A percentile compares a stretch with the other conserved stretches of the same genome.
Conservation (phyloP, 768 basidiomycete species). For the Rhodotorula taiwanensis region DNA sequence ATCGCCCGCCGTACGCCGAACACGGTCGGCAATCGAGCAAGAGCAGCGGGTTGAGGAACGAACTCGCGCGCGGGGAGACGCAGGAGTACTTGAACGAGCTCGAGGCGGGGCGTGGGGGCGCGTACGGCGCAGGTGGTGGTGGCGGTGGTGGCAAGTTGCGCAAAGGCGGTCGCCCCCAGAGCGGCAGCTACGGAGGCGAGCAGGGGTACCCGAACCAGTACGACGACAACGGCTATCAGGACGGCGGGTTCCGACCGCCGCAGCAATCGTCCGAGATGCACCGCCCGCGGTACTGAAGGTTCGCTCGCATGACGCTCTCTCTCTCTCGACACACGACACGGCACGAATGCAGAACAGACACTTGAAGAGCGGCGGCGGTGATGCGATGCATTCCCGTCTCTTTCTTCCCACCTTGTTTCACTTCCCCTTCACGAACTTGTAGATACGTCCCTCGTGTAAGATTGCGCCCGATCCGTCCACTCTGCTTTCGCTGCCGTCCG, state of each 20-base stretch:
- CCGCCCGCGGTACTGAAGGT: neutral
- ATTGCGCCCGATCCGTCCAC: too few species aligned
- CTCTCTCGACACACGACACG: neutral
- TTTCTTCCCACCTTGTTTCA: too few species aligned
- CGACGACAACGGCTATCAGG: slow-evolving; percentile 10
- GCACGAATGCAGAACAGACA: neutral
- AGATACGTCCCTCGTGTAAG: neutral
- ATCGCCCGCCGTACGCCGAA: neutral
- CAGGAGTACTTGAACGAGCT: neutral
- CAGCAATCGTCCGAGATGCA: neutral
- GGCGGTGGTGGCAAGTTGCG: slow-evolving; percentile 1
- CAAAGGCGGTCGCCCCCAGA: neutral
- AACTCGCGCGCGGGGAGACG: slow-evolving; percentile 3
- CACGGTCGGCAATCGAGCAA: slow-evolving; percentile 4
- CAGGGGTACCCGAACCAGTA: too few species aligned
- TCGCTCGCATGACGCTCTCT: neutral
- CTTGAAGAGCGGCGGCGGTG: too few species aligned
- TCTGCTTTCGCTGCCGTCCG: too few species aligned
- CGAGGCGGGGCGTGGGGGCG: neutral
- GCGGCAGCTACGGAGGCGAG: neutral
- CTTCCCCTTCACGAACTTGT: neutral
- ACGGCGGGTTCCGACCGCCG: slow-evolving; percentile 1
- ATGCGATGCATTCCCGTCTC: too few species aligned
- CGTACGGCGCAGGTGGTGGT: neutral
- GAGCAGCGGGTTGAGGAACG: slow-evolving; percentile 21